Evolutionary conservation across 805 yeast species (phyloP).

Genomic region (Candida golubevii): DNA sequence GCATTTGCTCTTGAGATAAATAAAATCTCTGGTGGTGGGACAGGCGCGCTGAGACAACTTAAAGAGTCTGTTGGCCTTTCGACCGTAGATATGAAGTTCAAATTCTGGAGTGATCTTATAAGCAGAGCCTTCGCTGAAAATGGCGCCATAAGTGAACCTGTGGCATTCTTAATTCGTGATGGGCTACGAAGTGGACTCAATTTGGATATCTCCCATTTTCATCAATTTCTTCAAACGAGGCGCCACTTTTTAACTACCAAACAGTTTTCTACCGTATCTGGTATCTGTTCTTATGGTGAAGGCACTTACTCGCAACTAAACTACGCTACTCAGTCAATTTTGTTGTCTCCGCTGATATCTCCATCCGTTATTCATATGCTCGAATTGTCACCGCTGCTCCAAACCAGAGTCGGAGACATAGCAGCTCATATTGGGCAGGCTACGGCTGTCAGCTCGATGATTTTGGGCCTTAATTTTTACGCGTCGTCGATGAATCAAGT

Average conservation of each 20-base stretch:
- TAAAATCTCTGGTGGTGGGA: slow-evolving; percentile 37
- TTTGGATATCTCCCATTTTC: slow-evolving; percentile 51
- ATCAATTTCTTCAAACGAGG: slow-evolving; percentile 57
- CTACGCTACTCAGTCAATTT: slow-evolving; percentile 57
- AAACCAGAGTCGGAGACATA: slow-evolving; percentile 48
- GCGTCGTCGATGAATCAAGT: slow-evolving; percentile 48
- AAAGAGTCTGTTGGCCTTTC: slow-evolving; percentile 34
- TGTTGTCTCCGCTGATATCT: slow-evolving; percentile 53
- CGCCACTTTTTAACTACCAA: slow-evolving; percentile 47
- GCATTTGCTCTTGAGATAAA: slow-evolving; percentile 65
- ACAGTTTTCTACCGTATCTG: slow-evolving; percentile 46
- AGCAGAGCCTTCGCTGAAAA: slow-evolving; percentile 40
- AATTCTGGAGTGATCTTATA: slow-evolving; percentile 69
- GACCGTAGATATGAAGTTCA: slow-evolving; percentile 52
- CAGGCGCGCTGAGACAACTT: slow-evolving; percentile 26
- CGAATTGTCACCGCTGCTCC: slow-evolving; percentile 42
- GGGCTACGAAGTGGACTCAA: slow-evolving; percentile 46
- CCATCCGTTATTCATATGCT: slow-evolving; percentile 51
- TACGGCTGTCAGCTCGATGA: slow-evolving; percentile 60
- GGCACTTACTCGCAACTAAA: slow-evolving; percentile 72
- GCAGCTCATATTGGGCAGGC: slow-evolving; percentile 85
- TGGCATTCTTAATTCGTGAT: slow-evolving; percentile 53
- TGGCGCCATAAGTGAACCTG: slow-evolving; percentile 54
- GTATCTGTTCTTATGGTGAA: slow-evolving; percentile 73
- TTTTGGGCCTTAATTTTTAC: slow-evolving; percentile 57